Base-by-base conservation (phyloP, 306 rosid species). In the Arachis stenosperma region DNA sequence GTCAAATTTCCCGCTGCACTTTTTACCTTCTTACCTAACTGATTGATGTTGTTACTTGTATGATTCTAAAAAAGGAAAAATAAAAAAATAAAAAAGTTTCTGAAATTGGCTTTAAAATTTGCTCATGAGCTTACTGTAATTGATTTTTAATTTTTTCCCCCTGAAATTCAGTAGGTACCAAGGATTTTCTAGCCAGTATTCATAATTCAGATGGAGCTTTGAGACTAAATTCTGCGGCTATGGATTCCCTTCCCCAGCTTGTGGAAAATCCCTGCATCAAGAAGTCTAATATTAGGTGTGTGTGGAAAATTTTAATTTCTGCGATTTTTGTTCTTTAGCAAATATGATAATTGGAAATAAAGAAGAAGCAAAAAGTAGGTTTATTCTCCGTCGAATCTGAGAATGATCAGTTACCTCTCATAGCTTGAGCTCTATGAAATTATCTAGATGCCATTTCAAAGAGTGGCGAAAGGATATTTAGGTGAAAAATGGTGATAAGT, bases 171-270 rank as follows among this genome's bases (percentile, higher is more conserved):
- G 84, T 73, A 4, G 40, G 75, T 39, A 67, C 83, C 2, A 82
- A 75, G 86, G 83, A 85, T 78, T 80, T 86, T 57, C 60, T 85
- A 36, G 71, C 81, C 7, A 81, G 69, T 77, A 44, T 81, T 85
- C 82, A 77, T 81, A 79, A 58, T 59, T 74, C 84, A 36, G 82
- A 61, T 3, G 82, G 86, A 62, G 48, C 60, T 68, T 74, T 69
- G 66, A 71, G 69, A 60, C 67, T 48, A 33, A 81, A 61, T 56
- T 78, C 81, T 30, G 56, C 80, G 29, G 74, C 83, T 58, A 42
- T 76, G 74, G 92, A 81, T 13, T 71, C 43, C 70, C 74, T 86
- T 53, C 90, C 81, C 0, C 87, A 80, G 71, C 71, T 75, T 44
- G 69, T 77, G 79, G 86, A 87, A 70, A 85, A 85, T 17, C 56